Percentiles rank a stretch among this genome's conserved stretches.
phyloP scores from a whole-genome alignment of 352 stramenopile genomes.

The Blastocystis sp. region DNA sequence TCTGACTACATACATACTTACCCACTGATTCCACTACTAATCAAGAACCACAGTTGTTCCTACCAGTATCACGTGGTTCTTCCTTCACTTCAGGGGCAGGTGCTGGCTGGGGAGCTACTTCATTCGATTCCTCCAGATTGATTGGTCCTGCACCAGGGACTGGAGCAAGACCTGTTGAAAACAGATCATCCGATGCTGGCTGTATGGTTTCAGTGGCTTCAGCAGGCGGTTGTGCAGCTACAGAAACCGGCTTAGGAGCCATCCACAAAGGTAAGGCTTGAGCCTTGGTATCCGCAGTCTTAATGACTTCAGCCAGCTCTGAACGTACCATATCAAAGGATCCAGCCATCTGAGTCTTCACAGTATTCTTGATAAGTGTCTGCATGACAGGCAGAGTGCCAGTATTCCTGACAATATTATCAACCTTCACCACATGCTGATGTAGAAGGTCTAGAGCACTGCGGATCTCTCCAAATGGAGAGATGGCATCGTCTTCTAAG shows the following conservation, averaged over 20 bases:
- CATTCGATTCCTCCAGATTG: neutral
- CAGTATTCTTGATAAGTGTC: neutral
- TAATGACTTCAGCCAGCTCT: neutral
- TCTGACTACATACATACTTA: neutral
- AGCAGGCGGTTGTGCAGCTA: neutral
- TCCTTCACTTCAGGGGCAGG: neutral
- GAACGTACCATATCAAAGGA: constrained; percentile 14
- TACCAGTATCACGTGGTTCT: neutral
- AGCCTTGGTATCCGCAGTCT: neutral
- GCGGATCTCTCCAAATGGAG: constrained; percentile 16
- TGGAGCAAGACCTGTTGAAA: neutral
- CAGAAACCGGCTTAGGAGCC: neutral
- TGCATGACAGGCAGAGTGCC: neutral
- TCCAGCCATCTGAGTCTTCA: constrained; percentile 34
- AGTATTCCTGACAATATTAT: constrained; percentile 34
- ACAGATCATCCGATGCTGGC: neutral
- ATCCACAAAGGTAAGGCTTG: neutral
- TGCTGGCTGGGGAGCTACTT: neutral
- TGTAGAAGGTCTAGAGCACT: neutral
- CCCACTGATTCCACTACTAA: neutral
- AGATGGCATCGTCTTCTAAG: neutral
- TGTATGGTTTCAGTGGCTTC: neutral
- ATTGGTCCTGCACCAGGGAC: constrained; percentile 1
- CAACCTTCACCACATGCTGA: constrained; percentile 1
- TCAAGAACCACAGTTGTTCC: neutral